A percentile compares a stretch with the other conserved stretches of the same genome.
These are phyloP conservation scores for Saitozyma sp. DNA, from an alignment of 768 basidiomycete genomes.

Conservation along the genomic window DNA sequence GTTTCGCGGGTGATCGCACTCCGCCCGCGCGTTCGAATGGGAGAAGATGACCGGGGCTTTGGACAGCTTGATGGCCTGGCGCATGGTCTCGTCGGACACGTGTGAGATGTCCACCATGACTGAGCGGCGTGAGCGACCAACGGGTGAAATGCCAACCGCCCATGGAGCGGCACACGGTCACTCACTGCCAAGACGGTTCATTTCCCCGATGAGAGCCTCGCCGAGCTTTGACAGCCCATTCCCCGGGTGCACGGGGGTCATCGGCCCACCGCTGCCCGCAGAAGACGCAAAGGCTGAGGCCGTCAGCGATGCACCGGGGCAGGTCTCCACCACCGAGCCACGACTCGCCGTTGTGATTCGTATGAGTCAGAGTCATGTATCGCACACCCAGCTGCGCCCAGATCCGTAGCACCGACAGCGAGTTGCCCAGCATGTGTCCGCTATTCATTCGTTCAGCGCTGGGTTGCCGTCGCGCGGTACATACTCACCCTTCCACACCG, in stretches of 20 bases:
- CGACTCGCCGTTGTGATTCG: slow-evolving; percentile 72
- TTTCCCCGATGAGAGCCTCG: slow-evolving; percentile 71
- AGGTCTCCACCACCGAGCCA: too few species aligned
- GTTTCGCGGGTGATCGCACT: slow-evolving; percentile 70
- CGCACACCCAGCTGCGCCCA: slow-evolving; percentile 88
- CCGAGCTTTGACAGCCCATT: slow-evolving; percentile 57
- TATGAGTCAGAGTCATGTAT: slow-evolving; percentile 88
- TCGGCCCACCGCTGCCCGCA: too few species aligned
- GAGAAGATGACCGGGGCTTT: slow-evolving; percentile 81
- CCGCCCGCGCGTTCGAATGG: slow-evolving; percentile 79
- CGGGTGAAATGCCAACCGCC: background rate
- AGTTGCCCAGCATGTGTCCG: slow-evolving; percentile 90
- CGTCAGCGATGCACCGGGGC: too few species aligned
- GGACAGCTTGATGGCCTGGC: slow-evolving; percentile 62
- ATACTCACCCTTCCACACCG: slow-evolving; percentile 82
- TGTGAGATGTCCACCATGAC: slow-evolving; percentile 90
- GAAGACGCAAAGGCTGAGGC: too few species aligned
- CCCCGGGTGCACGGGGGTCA: too few species aligned
- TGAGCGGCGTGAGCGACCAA: too few species aligned
- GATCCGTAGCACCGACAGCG: slow-evolving; percentile 73
- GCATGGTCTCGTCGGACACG: slow-evolving; percentile 84
- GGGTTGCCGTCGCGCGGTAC: background rate
- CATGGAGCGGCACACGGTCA: background rate
- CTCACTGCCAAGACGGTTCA: slow-evolving; percentile 53
- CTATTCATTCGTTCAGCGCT: slow-evolving; percentile 53